Evolutionary conservation across 495 filamentous ascomycete species (phyloP), one percentile per base, ranked within the genome.

Genomic region (Podospora pseudopauciseta): DNA sequence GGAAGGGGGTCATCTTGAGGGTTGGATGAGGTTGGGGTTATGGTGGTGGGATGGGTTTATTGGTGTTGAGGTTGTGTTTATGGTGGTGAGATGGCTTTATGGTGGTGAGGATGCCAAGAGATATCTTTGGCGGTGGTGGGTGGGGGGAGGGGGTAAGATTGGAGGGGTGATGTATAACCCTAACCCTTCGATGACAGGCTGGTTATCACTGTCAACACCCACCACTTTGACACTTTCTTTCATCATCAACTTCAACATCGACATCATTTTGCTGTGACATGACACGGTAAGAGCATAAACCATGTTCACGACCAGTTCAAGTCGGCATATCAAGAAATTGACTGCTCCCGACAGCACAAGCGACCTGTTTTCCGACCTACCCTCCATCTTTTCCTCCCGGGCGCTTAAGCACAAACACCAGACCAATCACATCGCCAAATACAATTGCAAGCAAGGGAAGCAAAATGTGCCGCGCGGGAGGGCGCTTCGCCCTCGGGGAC

Each of bases 1-100:
- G 65, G 65, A 64, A 65, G 16, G 68, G 54, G 9, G 65, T 32
- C 55, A 58, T 58, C 3, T 58, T 58, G 5, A 49, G 15, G 9
- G 39, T 23, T 23, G 23, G 23, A 23, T 23, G 23, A 23, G 23
- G 23, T 23, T 23, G 39, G 13, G 39, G 13, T 49, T 49, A 3
- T 49, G 39, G 39, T 49, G 39, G 15, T 49, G 39, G 39, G 39
- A 49, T 49, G 39, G 39, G 23, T 23, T 23, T 23, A 23, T 49
- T 49, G 7, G 39, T 49, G 1, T 3, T 49, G 39, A 16, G 23
- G 23, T 23, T 23, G 23, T 49, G 13, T 6, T 49, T 5, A 49
- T 49, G 39, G 13, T 32, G 30, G 7, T 32, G 39, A 16, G 39
- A 49, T 11, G 39, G 23, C 23, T 23, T 23, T 23, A 23, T 23